A percentile compares a stretch with the other conserved stretches of the same genome.
Conservation (phyloP, 2,329 filamentous ascomycete genomes). For the Xylaria hypoxylon region DNA sequence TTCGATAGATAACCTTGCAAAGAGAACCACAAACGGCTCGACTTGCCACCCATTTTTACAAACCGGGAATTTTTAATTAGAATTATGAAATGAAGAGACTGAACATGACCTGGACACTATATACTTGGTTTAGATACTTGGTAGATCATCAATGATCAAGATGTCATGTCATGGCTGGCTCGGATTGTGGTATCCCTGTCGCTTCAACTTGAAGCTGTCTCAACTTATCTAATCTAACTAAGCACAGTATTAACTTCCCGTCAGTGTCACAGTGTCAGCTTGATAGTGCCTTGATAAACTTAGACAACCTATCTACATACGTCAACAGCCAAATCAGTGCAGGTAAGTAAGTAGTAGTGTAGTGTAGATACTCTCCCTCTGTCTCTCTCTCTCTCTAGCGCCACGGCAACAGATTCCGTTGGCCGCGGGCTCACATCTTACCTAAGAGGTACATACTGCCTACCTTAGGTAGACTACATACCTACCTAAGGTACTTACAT, state of each 20-base stretch:
- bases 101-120: neutral
- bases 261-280: conserved; percentile 1
- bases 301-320: conserved; percentile 16
- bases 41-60: conserved; percentile 22
- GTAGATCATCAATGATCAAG: neutral
- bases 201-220: conserved; percentile 9
- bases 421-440: conserved; percentile 25
- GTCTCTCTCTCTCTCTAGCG: conserved; percentile 25
- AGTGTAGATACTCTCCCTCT: neutral
- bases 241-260: neutral
- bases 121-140: neutral
- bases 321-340: conserved; percentile 26
- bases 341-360: too few species aligned
- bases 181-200: neutral
- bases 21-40: conserved; percentile 31
- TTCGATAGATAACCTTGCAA: neutral
- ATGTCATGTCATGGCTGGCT: neutral
- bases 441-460: neutral
- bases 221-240: neutral
- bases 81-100: conserved; percentile 4
- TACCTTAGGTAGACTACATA: too few species aligned
- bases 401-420: conserved; percentile 32
- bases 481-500: neutral
- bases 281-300: neutral
- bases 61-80: conserved; percentile 39